These are phyloP conservation scores for Wilcoxina mikolae DNA, from an alignment of 495 filamentous ascomycete genomes.

Conservation along the genomic window DNA sequence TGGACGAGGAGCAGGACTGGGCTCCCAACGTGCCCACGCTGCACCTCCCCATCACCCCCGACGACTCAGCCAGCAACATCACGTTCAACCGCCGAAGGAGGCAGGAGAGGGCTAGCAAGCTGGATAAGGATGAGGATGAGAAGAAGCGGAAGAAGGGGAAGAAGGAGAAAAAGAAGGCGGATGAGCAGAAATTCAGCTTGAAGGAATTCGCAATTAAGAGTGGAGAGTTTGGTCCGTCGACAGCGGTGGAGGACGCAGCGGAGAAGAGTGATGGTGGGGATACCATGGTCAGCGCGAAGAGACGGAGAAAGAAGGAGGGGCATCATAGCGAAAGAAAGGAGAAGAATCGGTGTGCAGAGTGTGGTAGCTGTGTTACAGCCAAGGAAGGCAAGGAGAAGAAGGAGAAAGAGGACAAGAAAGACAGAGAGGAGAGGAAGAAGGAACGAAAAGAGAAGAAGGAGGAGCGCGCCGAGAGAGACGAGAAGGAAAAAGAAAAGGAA, in stretches of 20 bases:
- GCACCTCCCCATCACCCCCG: conserved; percentile 31
- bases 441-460: conserved; percentile 1
- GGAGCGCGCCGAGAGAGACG: neutral
- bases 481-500: neutral
- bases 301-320: conserved; percentile 14
- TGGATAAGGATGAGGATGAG: conserved; percentile 16
- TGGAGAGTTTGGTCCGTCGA: neutral
- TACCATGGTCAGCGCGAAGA: conserved; percentile 8
- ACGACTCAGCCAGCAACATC: conserved; percentile 75
- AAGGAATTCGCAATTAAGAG: neutral
- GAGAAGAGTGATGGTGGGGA: conserved; percentile 5
- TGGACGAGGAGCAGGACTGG: conserved; percentile 24
- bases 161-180: neutral
- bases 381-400: conserved; percentile 12
- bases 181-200: neutral
- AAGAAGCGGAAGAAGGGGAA: conserved; percentile 8
- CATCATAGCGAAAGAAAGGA: conserved; percentile 11
- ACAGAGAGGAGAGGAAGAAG: conserved; percentile 8
- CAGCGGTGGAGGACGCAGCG: neutral
- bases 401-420: conserved; percentile 16
- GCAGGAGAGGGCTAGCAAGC: conserved; percentile 12
- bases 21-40: conserved; percentile 22
- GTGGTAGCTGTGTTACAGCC: conserved; percentile 7
- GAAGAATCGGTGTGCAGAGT: conserved; percentile 13
- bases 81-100: conserved; percentile 31